phyloP scores from a whole-genome alignment of 139 green algal genomes.

The Protoeuglena noctilucae region DNA sequence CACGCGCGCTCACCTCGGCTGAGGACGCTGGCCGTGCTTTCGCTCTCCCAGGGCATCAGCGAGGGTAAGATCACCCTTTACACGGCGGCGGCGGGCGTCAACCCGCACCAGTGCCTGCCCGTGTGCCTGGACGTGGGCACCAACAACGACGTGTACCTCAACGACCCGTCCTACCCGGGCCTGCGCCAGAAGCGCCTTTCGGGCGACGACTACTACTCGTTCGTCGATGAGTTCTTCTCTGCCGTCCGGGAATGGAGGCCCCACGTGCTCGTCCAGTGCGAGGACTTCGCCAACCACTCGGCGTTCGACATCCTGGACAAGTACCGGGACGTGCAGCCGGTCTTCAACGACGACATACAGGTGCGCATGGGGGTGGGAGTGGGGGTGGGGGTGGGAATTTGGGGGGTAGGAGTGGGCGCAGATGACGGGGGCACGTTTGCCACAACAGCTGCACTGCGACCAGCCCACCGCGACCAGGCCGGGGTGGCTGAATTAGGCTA shows the following conservation, averaged over 20 bases:
- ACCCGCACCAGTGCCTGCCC: conserved; percentile 49
- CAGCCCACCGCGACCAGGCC: too few species aligned
- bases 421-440: too few species aligned
- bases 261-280: conserved; percentile 70
- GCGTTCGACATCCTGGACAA: conserved; percentile 59
- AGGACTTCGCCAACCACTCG: conserved; percentile 75
- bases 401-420: too few species aligned
- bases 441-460: too few species aligned
- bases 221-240: conserved; percentile 42
- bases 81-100: conserved; percentile 13
- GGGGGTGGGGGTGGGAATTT: too few species aligned
- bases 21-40: too few species aligned
- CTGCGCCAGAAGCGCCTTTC: conserved; percentile 20
- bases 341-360: conserved; percentile 94
- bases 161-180: conserved; percentile 53
- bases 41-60: too few species aligned
- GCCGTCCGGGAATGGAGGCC: conserved; percentile 32
- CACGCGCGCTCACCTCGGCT: too few species aligned
- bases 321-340: conserved; percentile 27
- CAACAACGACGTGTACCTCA: conserved; percentile 55
- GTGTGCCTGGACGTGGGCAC: conserved; percentile 79
- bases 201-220: conserved; percentile 28
- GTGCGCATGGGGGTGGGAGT: too few species aligned
- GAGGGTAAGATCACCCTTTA: conserved; percentile 5
- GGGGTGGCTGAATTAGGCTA: too few species aligned